These are phyloP conservation scores for Plasmodium blacklocki DNA, from an alignment of 169 alveolate genomes.

Conservation along the genomic window DNA sequence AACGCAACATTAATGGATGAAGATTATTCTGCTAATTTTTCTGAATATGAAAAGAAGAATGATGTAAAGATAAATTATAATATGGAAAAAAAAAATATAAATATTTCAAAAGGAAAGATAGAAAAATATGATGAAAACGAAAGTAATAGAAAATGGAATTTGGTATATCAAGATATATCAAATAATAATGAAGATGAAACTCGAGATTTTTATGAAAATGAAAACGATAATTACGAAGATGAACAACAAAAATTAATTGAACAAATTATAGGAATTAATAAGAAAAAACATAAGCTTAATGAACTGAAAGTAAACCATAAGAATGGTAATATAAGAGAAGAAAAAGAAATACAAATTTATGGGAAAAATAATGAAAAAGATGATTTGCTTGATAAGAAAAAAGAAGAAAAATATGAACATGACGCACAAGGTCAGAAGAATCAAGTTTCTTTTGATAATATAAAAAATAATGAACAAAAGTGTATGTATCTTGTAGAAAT, in stretches of 20 bases:
- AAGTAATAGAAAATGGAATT: neutral
- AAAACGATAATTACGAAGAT: conserved; percentile 7
- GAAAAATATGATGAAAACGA: neutral
- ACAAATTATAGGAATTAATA: conserved; percentile 1
- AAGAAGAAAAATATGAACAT: conserved; percentile 40
- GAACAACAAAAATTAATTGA: conserved; percentile 6
- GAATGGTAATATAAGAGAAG: conserved; percentile 6
- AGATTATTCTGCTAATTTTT: neutral
- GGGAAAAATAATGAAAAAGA: conserved; percentile 29
- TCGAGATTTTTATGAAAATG: neutral
- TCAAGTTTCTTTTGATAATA: neutral
- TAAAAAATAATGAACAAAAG: neutral
- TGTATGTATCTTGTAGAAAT: neutral
- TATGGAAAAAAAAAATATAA: neutral
- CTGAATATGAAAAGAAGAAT: conserved; percentile 5
- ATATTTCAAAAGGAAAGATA: neutral
- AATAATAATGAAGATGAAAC: neutral
- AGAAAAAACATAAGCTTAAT: conserved; percentile 1
- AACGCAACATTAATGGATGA: neutral
- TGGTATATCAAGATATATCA: neutral
- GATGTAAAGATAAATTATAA: neutral
- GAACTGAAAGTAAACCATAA: conserved; percentile 8
- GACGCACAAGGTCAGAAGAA: neutral
- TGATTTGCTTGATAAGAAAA: neutral
- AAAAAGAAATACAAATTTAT: neutral